Percentiles rank a stretch among this genome's conserved stretches.
These are phyloP conservation scores for Verticillium isaacii DNA, from an alignment of 2,329 filamentous ascomycete genomes.

Conservation along the genomic window DNA sequence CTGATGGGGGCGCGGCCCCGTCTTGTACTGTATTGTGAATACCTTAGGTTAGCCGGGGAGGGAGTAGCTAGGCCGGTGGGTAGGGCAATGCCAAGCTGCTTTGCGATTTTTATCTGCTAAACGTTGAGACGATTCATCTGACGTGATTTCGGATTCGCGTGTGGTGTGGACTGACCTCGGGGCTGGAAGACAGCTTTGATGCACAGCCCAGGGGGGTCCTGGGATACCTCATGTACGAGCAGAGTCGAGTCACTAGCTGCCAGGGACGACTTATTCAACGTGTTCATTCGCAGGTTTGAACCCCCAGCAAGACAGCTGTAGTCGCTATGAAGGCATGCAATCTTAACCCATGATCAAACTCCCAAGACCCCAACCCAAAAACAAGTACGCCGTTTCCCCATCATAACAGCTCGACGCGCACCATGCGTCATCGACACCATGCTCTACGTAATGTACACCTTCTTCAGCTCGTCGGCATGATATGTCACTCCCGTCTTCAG, in stretches of 20 bases:
- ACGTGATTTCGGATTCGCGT: no score
- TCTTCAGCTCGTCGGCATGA: slow-evolving; percentile 60
- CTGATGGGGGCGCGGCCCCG: not conserved
- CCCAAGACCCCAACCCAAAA: no score
- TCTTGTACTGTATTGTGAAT: slow-evolving; percentile 14
- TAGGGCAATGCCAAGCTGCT: not conserved
- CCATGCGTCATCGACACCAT: not conserved
- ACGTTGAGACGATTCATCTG: not conserved
- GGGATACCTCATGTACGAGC: no score
- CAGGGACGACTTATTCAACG: not conserved
- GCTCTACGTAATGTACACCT: slow-evolving; percentile 78
- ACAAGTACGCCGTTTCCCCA: not conserved
- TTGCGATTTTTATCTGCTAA: not conserved
- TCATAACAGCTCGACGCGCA: not conserved
- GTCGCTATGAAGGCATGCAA: no score
- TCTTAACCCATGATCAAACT: no score
- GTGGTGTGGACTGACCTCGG: no score
- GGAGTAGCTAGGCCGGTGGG: not conserved
- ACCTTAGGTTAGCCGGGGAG: slow-evolving; percentile 7
- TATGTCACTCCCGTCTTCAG: slow-evolving; percentile 70
- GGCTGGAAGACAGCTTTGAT: no score
- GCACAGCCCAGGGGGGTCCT: no score
- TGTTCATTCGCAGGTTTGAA: no score
- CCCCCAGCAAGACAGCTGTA: no score
- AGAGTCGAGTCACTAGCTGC: not conserved